phyloP scores from a whole-genome alignment of 768 basidiomycete genomes.

The Lentinula guzmanii region DNA sequence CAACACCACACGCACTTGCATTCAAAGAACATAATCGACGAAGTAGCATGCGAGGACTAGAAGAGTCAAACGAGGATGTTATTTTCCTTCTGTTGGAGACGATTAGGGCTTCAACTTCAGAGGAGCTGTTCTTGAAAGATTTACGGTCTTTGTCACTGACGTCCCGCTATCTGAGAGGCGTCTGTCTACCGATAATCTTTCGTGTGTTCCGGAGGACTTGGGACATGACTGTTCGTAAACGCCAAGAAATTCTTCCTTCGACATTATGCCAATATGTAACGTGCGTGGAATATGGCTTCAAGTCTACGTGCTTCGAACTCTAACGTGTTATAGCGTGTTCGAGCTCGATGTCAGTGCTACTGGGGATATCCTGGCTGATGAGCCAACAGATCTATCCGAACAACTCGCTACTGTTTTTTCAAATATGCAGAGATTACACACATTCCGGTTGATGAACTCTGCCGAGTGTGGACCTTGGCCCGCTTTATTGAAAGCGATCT shows the following conservation, averaged over 20 bases:
- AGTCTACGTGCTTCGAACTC: neutral
- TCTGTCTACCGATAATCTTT: constrained; percentile 4
- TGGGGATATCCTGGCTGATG: neutral
- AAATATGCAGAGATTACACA: neutral
- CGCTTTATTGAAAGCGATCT: neutral
- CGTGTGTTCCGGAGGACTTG: neutral
- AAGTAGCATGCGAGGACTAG: neutral
- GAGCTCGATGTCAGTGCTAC: constrained; percentile 3
- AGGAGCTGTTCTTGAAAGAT: constrained; percentile 1
- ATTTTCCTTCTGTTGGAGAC: constrained; percentile 1
- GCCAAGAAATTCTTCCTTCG: neutral
- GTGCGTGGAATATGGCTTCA: neutral
- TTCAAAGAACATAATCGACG: neutral
- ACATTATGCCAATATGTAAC: constrained; percentile 6
- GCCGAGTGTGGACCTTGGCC: constrained; percentile 4
- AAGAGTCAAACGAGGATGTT: constrained; percentile 1
- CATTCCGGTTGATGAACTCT: constrained; percentile 5
- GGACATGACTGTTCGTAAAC: neutral
- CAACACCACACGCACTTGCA: neutral
- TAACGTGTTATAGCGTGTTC: neutral
- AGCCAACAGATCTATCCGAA: constrained; percentile 3
- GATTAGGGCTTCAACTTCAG: constrained; percentile 2
- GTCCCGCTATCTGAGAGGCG: constrained; percentile 1
- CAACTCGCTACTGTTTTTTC: neutral
- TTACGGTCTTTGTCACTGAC: constrained; percentile 4